phyloP scores from a whole-genome alignment of 352 stramenopile genomes.

The Globisporangium cederbergense region DNA sequence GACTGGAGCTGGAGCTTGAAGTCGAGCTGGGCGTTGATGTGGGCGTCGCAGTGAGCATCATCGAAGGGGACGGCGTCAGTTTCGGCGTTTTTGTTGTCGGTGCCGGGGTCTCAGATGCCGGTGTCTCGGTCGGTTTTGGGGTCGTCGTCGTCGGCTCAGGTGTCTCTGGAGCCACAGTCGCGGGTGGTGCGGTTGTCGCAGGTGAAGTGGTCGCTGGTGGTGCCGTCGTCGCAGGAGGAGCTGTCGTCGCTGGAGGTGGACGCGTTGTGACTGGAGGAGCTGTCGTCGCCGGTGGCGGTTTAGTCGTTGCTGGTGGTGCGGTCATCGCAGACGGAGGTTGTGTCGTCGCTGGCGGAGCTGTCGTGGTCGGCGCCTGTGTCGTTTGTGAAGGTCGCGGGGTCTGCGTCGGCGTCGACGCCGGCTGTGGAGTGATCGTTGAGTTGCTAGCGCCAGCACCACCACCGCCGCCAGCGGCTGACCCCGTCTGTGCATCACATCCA shows the following conservation, averaged over 20 bases:
- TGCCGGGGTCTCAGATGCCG: background rate
- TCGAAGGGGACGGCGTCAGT: conserved; percentile 14
- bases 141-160: background rate
- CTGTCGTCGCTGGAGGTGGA: conserved; percentile 8
- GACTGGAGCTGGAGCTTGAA: background rate
- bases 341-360: background rate
- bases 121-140: background rate
- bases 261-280: conserved; percentile 10
- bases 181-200: conserved; percentile 10
- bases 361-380: conserved; percentile 3
- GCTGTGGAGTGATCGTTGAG: background rate
- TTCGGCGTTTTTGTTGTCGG: conserved; percentile 12
- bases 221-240: conserved; percentile 5
- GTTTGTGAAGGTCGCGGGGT: background rate
- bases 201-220: conserved; percentile 18
- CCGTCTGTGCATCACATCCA: background rate
- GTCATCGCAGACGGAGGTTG: background rate
- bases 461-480: background rate
- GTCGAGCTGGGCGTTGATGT: conserved; percentile 11
- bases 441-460: background rate
- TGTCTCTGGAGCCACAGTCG: conserved; percentile 9
- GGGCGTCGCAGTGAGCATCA: conserved; percentile 13
- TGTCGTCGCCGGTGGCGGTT: conserved; percentile 13
- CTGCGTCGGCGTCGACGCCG: background rate
- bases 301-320: conserved; percentile 4